Conservation (phyloP, 1,284 basidiomycete species). For the Garcileccinum viscosum region DNA sequence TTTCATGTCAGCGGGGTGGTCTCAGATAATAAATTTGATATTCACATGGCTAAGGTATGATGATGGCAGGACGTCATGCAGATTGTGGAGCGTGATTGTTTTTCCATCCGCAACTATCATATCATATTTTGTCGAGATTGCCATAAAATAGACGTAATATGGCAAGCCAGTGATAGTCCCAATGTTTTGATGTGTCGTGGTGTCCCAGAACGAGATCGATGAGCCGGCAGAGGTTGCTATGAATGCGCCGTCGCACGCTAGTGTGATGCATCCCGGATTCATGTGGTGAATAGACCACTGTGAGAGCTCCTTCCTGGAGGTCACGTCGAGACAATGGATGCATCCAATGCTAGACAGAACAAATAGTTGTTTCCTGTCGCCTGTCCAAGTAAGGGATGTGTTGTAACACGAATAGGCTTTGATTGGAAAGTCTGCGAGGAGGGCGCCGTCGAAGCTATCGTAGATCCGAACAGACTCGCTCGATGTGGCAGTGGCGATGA, state of each 20-base stretch:
- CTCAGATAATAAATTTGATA: background rate
- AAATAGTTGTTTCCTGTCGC: background rate
- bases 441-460: background rate
- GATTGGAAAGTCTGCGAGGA: background rate
- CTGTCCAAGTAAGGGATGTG: background rate
- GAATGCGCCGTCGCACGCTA: background rate
- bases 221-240: background rate
- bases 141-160: fast-evolving
- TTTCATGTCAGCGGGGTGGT: background rate
- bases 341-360: fast-evolving
- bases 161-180: background rate
- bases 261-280: background rate
- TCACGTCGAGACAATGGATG: background rate
- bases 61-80: background rate
- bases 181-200: background rate
- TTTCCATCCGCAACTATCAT: background rate
- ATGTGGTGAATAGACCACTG: background rate
- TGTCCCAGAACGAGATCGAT: background rate
- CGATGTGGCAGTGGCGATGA: background rate
- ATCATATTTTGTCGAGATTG: background rate
- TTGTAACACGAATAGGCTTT: fast-evolving
- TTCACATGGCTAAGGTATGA: background rate
- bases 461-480: background rate
- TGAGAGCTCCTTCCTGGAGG: background rate
- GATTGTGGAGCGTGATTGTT: background rate